These are phyloP conservation scores for Nigrospora osmanthi DNA, from an alignment of 2,329 filamentous ascomycete genomes.

Conservation along the genomic window DNA sequence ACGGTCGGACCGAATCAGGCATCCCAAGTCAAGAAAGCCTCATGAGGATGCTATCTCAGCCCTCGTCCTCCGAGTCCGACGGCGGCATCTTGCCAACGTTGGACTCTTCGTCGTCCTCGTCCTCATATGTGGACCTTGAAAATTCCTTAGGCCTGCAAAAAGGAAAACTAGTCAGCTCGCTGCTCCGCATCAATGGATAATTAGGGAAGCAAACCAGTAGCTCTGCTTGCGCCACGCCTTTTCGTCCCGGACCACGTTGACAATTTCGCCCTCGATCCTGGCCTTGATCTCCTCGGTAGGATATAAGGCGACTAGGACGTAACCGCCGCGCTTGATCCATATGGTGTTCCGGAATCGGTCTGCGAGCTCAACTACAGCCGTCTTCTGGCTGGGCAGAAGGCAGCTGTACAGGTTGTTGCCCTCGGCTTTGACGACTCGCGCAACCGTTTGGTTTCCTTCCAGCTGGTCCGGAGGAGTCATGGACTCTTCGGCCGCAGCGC, in stretches of 20 bases:
- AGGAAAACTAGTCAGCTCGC: constrained; percentile 11
- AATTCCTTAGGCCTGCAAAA: constrained; percentile 69
- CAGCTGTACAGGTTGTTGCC: constrained; percentile 88
- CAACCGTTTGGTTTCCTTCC: constrained; percentile 59
- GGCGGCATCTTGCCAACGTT: constrained; percentile 80
- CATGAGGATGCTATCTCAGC: constrained; percentile 11
- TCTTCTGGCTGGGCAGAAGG: constrained; percentile 57
- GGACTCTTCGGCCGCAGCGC: constrained; percentile 69
- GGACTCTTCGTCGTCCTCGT: constrained; percentile 71
- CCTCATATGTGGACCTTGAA: constrained; percentile 51
- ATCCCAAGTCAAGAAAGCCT: constrained; percentile 12
- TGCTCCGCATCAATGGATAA: background rate
- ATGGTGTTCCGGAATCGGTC: constrained; percentile 84
- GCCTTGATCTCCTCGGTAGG: constrained; percentile 60
- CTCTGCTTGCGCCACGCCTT: constrained; percentile 81
- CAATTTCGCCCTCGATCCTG: constrained; percentile 79
- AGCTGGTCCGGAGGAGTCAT: constrained; percentile 50
- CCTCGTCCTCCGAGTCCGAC: constrained; percentile 68
- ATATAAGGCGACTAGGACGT: constrained; percentile 70
- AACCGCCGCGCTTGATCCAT: constrained; percentile 86
- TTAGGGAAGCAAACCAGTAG: constrained; percentile 60
- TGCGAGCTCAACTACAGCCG: constrained; percentile 72
- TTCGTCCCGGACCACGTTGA: constrained; percentile 88
- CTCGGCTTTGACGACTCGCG: constrained; percentile 71
- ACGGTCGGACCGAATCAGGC: constrained; percentile 6